Evolutionary conservation across 2,329 filamentous ascomycete species (phyloP).

Genomic region (Trichophyton rubrum): DNA sequence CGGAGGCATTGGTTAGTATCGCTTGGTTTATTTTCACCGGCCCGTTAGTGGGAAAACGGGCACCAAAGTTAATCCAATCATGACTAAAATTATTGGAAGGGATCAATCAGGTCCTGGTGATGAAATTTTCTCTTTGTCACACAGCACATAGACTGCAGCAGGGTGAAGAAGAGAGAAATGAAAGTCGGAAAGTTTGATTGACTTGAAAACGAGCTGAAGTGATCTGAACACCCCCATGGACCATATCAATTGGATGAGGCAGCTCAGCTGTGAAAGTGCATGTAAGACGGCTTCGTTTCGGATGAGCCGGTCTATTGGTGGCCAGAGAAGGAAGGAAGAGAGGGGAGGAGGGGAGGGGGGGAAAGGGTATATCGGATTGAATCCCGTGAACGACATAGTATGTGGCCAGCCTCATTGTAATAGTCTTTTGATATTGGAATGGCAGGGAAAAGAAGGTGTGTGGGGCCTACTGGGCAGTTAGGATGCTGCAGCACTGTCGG

Average conservation of each 20-base stretch:
- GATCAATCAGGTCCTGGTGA: background rate
- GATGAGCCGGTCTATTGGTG: background rate
- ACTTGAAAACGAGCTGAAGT: background rate
- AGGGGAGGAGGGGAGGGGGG: background rate
- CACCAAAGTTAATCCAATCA: background rate
- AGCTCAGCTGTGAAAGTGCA: background rate
- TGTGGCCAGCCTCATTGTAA: constrained; percentile 10
- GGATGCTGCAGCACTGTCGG: background rate
- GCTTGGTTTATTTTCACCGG: background rate
- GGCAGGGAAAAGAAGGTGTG: background rate
- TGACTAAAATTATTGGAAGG: background rate
- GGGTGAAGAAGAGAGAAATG: background rate
- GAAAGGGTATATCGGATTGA: constrained; percentile 1
- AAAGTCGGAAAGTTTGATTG: background rate
- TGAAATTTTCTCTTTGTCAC: background rate
- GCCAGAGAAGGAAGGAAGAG: too few species aligned
- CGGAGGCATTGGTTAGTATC: background rate
- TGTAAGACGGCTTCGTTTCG: background rate
- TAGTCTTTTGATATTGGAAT: background rate
- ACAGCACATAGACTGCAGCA: background rate
- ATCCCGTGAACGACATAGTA: constrained; percentile 13
- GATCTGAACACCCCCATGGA: background rate
- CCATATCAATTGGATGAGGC: background rate
- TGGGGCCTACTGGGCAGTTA: background rate
- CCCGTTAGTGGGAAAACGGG: background rate